Conservation (phyloP, 2,329 filamentous ascomycete species). For the Pseudogymnoascus sp. region DNA sequence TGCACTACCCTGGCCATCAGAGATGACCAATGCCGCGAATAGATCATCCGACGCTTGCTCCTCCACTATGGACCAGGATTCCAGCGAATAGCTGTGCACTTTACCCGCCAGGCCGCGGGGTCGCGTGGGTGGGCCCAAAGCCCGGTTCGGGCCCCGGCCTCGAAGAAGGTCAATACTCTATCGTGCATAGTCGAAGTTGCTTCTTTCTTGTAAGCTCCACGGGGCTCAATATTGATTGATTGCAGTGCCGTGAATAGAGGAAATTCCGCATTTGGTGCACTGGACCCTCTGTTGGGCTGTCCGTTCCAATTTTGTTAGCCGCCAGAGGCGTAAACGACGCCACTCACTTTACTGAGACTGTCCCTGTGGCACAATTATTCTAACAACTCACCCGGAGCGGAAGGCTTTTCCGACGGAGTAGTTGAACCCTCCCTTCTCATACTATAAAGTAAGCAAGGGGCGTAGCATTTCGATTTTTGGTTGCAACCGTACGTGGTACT, state of each 20-base stretch:
- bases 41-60: background rate
- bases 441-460: background rate
- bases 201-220: background rate
- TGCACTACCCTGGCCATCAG: background rate
- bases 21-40: background rate
- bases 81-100: slow-evolving; percentile 7
- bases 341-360: background rate
- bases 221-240: background rate
- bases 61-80: background rate
- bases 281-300: background rate
- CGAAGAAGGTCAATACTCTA: slow-evolving; percentile 8
- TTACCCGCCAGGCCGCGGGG: slow-evolving; percentile 6
- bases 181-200: background rate
- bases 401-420: background rate
- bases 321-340: background rate
- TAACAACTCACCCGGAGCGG: background rate
- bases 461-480: background rate
- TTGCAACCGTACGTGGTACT: background rate
- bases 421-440: background rate
- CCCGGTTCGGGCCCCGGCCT: background rate
- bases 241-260: background rate
- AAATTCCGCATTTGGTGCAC: background rate
- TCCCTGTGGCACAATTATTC: background rate
- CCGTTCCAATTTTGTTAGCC: slow-evolving; percentile 1
- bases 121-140: background rate